Conservation (phyloP, 768 basidiomycete species). For the Phanerochaete sordida region DNA sequence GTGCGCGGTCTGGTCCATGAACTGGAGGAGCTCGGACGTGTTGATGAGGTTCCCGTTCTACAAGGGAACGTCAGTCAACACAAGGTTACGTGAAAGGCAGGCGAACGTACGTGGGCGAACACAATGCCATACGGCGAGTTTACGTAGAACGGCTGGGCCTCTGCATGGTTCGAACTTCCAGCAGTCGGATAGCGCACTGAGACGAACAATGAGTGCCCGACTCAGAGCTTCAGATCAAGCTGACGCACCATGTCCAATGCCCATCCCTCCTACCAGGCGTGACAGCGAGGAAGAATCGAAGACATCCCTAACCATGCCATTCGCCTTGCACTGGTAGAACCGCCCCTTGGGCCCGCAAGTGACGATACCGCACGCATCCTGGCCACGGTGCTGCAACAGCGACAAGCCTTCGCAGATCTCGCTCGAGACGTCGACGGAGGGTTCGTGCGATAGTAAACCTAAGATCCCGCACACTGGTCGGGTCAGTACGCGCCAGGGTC, state of each 20-base stretch:
- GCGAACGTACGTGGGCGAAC: constrained; percentile 81
- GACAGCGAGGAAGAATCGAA: constrained; percentile 80
- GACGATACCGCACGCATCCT: constrained; percentile 97
- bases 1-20: constrained; percentile 94
- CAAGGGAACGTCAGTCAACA: not conserved
- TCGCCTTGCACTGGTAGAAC: constrained; percentile 97
- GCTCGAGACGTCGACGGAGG: constrained; percentile 66
- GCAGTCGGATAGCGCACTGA: constrained; percentile 97
- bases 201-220: not conserved
- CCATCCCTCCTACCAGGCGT: constrained; percentile 89
- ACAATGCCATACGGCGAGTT: constrained; percentile 99
- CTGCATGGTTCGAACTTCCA: constrained; percentile 93
- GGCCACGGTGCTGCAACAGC: constrained; percentile 92
- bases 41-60: constrained; percentile 99
- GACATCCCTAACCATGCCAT: constrained; percentile 98
- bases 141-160: constrained; percentile 99
- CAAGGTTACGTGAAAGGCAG: not conserved
- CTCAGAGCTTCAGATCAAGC: not conserved
- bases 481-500: constrained; percentile 4
- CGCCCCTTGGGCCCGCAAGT: constrained; percentile 95
- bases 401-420: constrained; percentile 97
- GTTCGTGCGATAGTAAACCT: constrained; percentile 81
- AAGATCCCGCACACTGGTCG: constrained; percentile 85
- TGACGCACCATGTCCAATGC: constrained; percentile 89
- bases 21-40: constrained; percentile 79